A percentile compares a stretch with the other conserved stretches of the same genome.
phyloP scores from a whole-genome alignment of 2,329 filamentous ascomycete genomes.

The Trichoderma guizhouense region DNA sequence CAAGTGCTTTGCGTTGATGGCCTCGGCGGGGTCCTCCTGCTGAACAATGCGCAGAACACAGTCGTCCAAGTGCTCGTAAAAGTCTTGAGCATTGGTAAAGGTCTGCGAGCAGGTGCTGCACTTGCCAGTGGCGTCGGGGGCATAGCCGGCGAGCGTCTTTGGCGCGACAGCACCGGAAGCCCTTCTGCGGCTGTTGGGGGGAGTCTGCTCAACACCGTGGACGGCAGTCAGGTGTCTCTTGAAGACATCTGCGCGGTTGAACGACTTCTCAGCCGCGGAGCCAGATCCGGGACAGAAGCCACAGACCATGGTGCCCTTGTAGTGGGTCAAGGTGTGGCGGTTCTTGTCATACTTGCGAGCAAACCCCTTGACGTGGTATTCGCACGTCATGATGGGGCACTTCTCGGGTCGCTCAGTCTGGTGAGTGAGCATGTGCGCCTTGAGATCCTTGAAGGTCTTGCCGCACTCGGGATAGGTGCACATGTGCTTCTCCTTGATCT shows the following conservation, averaged over 20 bases:
- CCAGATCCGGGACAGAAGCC: conserved; percentile 90
- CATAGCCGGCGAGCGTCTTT: conserved; percentile 68
- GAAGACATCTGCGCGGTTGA: conserved; percentile 94
- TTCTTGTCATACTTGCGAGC: conserved; percentile 97
- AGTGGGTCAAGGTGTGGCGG: conserved; percentile 87
- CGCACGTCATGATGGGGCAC: conserved; percentile 87
- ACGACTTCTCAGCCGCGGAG: conserved; percentile 87
- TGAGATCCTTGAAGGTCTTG: conserved; percentile 83
- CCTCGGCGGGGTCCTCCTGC: conserved; percentile 66
- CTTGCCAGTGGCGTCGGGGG: conserved; percentile 81
- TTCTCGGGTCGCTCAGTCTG: conserved; percentile 89
- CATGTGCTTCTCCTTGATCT: conserved; percentile 64
- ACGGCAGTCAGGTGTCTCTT: conserved; percentile 89
- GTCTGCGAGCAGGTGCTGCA: conserved; percentile 91
- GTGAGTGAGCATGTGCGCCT: conserved; percentile 93
- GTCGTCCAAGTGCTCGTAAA: conserved; percentile 93
- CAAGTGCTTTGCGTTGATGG: conserved; percentile 64
- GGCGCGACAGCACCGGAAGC: conserved; percentile 39
- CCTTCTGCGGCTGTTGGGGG: conserved; percentile 86
- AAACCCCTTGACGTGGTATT: conserved; percentile 90
- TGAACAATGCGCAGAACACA: conserved; percentile 70
- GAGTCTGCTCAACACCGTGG: conserved; percentile 88
- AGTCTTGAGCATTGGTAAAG: conserved; percentile 92
- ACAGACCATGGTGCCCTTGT: conserved; percentile 96
- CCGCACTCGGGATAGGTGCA: conserved; percentile 84